Evolutionary conservation across 1,139 yeast species (phyloP).

Genomic region (Yamadazyma spencermartinsiae): DNA sequence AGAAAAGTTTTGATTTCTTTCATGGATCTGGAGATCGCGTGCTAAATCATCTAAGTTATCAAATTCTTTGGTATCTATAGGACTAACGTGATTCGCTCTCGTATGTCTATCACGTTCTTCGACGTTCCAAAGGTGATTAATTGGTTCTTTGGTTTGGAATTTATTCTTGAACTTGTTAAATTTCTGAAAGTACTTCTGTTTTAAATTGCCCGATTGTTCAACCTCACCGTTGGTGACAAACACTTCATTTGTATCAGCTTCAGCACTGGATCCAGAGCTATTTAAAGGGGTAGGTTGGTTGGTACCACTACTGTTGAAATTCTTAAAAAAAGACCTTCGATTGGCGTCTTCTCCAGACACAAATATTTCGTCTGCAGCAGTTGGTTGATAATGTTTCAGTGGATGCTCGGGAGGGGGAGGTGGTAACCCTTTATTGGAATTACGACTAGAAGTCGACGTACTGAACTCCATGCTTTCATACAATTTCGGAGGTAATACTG

Average conservation of each 20-base stretch:
- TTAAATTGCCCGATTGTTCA: slow-evolving; percentile 7
- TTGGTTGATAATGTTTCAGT: slow-evolving; percentile 11
- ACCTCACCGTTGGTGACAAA: slow-evolving; percentile 4
- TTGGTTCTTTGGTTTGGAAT: slow-evolving; percentile 39
- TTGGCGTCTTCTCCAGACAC: slow-evolving; percentile 17
- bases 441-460: slow-evolving; percentile 4
- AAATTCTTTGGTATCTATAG: slow-evolving; percentile 15
- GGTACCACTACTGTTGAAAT: slow-evolving; percentile 6
- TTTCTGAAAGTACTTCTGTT: slow-evolving; percentile 26
- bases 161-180: slow-evolving; percentile 33
- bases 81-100: slow-evolving; percentile 10
- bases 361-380: slow-evolving; percentile 29
- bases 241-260: slow-evolving; percentile 9
- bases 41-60: slow-evolving; percentile 24
- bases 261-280: slow-evolving; percentile 16
- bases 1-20: neutral
- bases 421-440: slow-evolving; percentile 10
- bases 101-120: slow-evolving; percentile 11
- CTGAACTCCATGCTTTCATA: slow-evolving; percentile 12
- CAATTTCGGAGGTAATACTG: slow-evolving; percentile 46
- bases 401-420: slow-evolving; percentile 17
- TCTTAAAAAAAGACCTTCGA: slow-evolving; percentile 11
- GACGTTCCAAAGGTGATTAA: slow-evolving; percentile 19
- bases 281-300: slow-evolving; percentile 7
- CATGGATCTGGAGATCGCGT: slow-evolving; percentile 16